Base-by-base conservation (phyloP, 192 early-diverging fungal species). In the Backusella mclennaniae region DNA sequence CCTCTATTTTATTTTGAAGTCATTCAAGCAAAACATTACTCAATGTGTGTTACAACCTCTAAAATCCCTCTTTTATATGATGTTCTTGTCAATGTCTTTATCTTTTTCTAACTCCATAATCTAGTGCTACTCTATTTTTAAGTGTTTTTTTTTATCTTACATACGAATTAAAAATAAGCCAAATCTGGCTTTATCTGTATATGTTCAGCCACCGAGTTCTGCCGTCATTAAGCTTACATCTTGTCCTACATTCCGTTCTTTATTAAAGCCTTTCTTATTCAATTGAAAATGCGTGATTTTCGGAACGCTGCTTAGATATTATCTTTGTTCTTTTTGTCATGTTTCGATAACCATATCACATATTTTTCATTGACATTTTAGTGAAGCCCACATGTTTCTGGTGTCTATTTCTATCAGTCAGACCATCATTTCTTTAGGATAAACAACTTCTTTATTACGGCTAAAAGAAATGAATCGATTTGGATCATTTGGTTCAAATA, bases 51-150 rank as follows among this genome's bases (percentile, higher is more conserved):
- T 63, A 29, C 23, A 63, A 63, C 56, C 56, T 29, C 21, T 26
- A 26, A 63, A 63, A 63, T 29, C 21, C 9, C 23, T 63, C 56
- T 63, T 26, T 63, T 63, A 29, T 63, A 63, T 63, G 23, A 63
- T 26, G 9, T 3, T 29, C 23, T 59, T 14, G 23, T 63, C 56
- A 63, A 26, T 11, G 21, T 1, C 56, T 63, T 63, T 63, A 63
- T 63, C 56, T 63, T 63, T 63, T 63, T 63, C 56, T 11, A 63
- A 63, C 56, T 63, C 56, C 56, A 63, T 63, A 8, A 63, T 63
- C 56, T 63, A 63, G 56, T 63, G 9, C 21, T 29, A 63, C 56
- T 8, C 21, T 59, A 53, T 53, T 53, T 23, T 21, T 53, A 21
- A 21, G 6, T 53, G 0, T 53, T 53, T 53, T 53, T 53, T 53